Conservation (phyloP, 768 basidiomycete species). For the Xanthoconium stramineum region DNA sequence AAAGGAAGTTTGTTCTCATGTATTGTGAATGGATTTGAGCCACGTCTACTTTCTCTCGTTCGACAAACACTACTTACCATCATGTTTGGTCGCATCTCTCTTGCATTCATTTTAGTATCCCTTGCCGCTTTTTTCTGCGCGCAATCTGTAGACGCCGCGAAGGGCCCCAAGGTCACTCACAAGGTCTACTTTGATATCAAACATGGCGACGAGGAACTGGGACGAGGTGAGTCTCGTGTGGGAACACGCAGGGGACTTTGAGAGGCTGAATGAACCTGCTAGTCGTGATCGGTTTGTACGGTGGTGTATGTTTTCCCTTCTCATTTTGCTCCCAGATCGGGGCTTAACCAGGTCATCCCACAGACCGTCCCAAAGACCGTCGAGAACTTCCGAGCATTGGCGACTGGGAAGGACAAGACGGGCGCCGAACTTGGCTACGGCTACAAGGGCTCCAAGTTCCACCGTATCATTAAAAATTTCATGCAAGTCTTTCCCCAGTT, state of each 20-base stretch:
- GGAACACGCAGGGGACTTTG: background rate
- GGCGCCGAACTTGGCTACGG: slow-evolving; percentile 71
- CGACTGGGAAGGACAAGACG: slow-evolving; percentile 75
- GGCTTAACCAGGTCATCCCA: background rate
- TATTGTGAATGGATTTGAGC: background rate
- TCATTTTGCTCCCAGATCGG: background rate
- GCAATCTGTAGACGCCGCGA: slow-evolving; percentile 73
- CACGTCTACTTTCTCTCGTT: slow-evolving; percentile 25
- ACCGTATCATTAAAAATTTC: slow-evolving; percentile 92
- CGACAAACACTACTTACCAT: background rate
- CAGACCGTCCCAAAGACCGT: slow-evolving; percentile 95
- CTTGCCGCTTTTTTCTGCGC: slow-evolving; percentile 69
- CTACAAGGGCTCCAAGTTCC: slow-evolving; percentile 95
- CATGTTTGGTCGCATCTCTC: slow-evolving; percentile 60
- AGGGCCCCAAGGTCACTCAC: slow-evolving; percentile 86
- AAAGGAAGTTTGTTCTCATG: slow-evolving; percentile 28
- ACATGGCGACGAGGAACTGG: slow-evolving; percentile 84
- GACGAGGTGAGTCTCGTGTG: slow-evolving; percentile 56
- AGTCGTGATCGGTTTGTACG: slow-evolving; percentile 90
- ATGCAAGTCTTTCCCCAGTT: slow-evolving; percentile 50
- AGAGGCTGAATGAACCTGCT: slow-evolving; percentile 6
- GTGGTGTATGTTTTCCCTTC: slow-evolving; percentile 55
- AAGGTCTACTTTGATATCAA: slow-evolving; percentile 94
- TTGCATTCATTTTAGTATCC: slow-evolving; percentile 60
- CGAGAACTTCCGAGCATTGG: slow-evolving; percentile 95